phyloP scores from a whole-genome alignment of 73 alveolate species.

The Halteria grandinella region DNA sequence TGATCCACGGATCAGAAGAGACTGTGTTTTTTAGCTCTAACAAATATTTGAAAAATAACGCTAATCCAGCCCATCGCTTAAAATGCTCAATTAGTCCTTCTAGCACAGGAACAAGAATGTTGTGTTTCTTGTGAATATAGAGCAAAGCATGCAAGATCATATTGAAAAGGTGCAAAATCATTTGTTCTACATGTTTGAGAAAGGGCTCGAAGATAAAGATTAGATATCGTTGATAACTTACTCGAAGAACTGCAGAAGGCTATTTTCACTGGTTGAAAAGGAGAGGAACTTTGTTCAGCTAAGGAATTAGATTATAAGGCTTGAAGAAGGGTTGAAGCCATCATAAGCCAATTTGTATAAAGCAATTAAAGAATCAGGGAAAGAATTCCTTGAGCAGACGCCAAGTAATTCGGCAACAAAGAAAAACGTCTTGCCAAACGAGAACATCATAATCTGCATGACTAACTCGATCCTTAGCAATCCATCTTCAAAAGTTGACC shows the following conservation, averaged over 20 bases:
- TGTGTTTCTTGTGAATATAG: constrained; percentile 54
- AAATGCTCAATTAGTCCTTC: constrained; percentile 15
- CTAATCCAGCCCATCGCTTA: constrained; percentile 6
- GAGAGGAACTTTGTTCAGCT: constrained; percentile 21
- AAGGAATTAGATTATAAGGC: constrained; percentile 27
- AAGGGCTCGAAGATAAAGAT: constrained; percentile 41
- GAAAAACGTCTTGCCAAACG: no score
- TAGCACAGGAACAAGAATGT: constrained; percentile 54
- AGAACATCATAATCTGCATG: constrained; percentile 31
- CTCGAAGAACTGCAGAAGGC: constrained; percentile 29
- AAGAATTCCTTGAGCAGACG: constrained; percentile 33
- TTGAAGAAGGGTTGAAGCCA: no score
- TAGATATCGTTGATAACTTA: constrained; percentile 35
- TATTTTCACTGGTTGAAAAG: constrained; percentile 26
- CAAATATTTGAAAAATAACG: constrained; percentile 13
- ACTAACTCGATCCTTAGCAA: constrained; percentile 7
- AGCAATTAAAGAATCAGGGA: constrained; percentile 38
- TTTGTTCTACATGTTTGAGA: constrained; percentile 34
- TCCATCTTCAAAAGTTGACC: background rate
- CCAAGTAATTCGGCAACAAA: background rate
- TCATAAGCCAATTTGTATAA: constrained; percentile 1
- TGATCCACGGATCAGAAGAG: constrained; percentile 58
- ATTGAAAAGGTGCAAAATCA: background rate
- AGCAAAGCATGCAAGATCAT: constrained; percentile 25
- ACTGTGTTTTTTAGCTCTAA: constrained; percentile 17